Evolutionary conservation across 108 stramenopile genomes (phyloP).

Genomic region (Parietichytrium sp.): DNA sequence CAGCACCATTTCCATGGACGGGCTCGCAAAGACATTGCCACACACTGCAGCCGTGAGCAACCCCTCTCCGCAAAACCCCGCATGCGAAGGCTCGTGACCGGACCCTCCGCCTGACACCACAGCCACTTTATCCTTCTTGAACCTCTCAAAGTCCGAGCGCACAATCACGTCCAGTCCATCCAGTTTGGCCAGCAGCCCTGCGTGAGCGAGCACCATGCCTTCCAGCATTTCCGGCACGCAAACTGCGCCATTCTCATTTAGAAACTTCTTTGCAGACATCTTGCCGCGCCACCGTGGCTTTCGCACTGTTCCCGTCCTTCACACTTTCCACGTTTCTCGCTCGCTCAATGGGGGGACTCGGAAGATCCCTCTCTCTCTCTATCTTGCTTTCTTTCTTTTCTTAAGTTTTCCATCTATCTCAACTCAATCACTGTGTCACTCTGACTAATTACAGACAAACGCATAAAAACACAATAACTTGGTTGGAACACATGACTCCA

Average conservation of each 20-base stretch:
- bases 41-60: slow-evolving; percentile 92
- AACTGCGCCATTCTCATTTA: neutral
- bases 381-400: too few species aligned
- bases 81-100: slow-evolving; percentile 96
- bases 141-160: neutral
- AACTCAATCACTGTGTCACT: too few species aligned
- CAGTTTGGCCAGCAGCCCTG: neutral
- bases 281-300: too few species aligned
- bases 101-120: slow-evolving; percentile 75
- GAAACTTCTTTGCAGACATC: slow-evolving; percentile 32
- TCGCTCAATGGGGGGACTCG: too few species aligned
- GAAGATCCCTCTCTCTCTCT: too few species aligned
- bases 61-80: slow-evolving; percentile 85
- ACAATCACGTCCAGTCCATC: slow-evolving; percentile 36
- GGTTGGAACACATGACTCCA: too few species aligned
- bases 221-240: slow-evolving; percentile 31
- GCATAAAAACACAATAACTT: too few species aligned
- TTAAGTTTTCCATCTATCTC: too few species aligned
- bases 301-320: too few species aligned
- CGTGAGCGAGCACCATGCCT: neutral
- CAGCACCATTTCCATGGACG: slow-evolving; percentile 76
- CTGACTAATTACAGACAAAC: too few species aligned
- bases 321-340: too few species aligned
- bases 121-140: neutral
- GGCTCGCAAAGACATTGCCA: slow-evolving; percentile 94